Percentiles rank a stretch among this genome's conserved stretches.
Conservation (phyloP, 1,284 basidiomycete genomes). For the Blastosporella zonata region DNA sequence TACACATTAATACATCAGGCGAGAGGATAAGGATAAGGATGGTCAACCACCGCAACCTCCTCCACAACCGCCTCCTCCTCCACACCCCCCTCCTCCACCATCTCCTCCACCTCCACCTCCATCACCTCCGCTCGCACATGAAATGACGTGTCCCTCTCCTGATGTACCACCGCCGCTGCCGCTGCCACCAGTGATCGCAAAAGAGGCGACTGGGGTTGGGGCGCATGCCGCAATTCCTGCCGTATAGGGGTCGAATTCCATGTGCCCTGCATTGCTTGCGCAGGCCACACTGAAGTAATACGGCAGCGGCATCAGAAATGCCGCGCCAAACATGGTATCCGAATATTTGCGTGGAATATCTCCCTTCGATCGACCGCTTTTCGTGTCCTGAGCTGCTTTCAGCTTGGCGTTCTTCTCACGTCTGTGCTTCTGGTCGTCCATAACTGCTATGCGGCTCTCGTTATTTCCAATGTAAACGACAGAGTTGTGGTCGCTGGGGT, state of each 20-base stretch:
- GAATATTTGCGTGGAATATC: conserved; percentile 8
- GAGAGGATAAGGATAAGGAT: no score
- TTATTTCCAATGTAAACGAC: conserved; percentile 26
- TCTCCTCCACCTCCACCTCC: conserved; percentile 17
- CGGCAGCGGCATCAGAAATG: conserved; percentile 35
- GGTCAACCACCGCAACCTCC: conserved; percentile 8
- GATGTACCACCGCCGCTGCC: neutral
- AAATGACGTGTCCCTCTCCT: neutral
- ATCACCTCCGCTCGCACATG: conserved; percentile 18
- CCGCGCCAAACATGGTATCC: conserved; percentile 14
- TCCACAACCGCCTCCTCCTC: conserved; percentile 16
- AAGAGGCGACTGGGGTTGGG: conserved; percentile 6
- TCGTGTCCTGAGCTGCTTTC: neutral
- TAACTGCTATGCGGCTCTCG: conserved; percentile 8
- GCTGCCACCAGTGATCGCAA: neutral
- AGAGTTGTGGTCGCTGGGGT: conserved; percentile 42
- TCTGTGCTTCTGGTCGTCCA: conserved; percentile 11
- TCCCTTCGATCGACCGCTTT: neutral
- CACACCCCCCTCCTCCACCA: conserved; percentile 1
- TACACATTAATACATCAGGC: neutral
- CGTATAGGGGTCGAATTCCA: conserved; percentile 7
- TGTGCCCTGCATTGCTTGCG: conserved; percentile 19
- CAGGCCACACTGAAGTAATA: conserved; percentile 23
- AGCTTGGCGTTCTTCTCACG: conserved; percentile 16
- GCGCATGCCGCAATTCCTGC: conserved; percentile 17